Conservation (phyloP, 2,329 filamentous ascomycete genomes). For the Trichoderma brevicompactum region DNA sequence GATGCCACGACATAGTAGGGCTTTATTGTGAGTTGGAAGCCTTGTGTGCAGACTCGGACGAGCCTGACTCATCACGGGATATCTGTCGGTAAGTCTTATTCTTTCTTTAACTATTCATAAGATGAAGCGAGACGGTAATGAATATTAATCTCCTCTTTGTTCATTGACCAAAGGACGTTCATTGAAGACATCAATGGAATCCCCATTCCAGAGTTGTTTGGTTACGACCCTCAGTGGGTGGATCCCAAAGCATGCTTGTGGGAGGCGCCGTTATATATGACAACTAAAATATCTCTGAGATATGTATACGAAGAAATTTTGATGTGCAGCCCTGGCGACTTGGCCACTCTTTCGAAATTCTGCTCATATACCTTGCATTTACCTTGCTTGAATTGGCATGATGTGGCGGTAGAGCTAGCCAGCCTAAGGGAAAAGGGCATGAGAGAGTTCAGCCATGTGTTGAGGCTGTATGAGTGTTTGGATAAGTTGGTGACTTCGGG, state of each 20-base stretch:
- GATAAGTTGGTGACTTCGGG: neutral
- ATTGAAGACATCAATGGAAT: constrained; percentile 29
- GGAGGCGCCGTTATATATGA: constrained; percentile 10
- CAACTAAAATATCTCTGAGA: constrained; percentile 15
- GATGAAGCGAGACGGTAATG: neutral
- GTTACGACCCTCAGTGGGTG: constrained; percentile 15
- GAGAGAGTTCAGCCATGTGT: constrained; percentile 3
- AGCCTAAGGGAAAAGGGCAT: constrained; percentile 8
- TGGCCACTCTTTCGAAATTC: constrained; percentile 10
- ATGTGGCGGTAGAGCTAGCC: constrained; percentile 7
- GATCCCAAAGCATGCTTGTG: constrained; percentile 16
- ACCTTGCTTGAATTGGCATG: neutral
- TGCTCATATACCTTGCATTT: constrained; percentile 21
- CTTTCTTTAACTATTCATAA: no score
- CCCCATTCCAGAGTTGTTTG: constrained; percentile 1
- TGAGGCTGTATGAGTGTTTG: constrained; percentile 14
- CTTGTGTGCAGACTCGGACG: constrained; percentile 11
- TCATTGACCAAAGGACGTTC: constrained; percentile 2
- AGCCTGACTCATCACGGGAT: constrained; percentile 23
- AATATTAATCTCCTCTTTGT: neutral
- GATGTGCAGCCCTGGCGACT: neutral
- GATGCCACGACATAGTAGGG: constrained; percentile 21
- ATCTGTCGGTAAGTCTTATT: constrained; percentile 26
- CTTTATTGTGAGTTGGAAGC: constrained; percentile 28
- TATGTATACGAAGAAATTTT: constrained; percentile 14